Conservation (phyloP, 225 moss, liverwort and hornwort species). For the Bryoerythrophyllum caledonicum region DNA sequence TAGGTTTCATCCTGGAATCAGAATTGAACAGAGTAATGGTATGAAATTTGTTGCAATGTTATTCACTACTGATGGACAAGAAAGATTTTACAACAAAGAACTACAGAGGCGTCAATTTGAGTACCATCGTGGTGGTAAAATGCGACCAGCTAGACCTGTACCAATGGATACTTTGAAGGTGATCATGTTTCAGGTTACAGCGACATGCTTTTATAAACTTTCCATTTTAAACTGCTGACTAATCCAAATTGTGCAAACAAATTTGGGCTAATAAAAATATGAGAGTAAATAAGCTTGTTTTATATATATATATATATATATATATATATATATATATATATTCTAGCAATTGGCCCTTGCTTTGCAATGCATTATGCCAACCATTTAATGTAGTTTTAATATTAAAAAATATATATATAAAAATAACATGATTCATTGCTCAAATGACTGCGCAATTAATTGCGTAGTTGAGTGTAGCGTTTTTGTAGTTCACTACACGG, state of each 20-base stretch:
- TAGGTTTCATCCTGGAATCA: neutral
- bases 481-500: too few relatives aligned
- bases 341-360: too few relatives aligned
- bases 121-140: constrained; percentile 34
- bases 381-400: too few relatives aligned
- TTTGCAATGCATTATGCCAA: too few relatives aligned
- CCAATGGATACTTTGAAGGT: constrained; percentile 17
- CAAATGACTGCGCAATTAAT: too few relatives aligned
- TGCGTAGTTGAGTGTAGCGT: too few relatives aligned
- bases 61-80: constrained; percentile 44
- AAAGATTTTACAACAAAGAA: constrained; percentile 48
- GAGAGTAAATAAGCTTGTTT: neutral
- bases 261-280: neutral
- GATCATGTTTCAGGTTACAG: constrained; percentile 43
- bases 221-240: neutral
- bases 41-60: neutral
- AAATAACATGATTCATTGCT: too few relatives aligned
- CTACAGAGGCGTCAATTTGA: constrained; percentile 43
- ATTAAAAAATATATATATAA: too few relatives aligned
- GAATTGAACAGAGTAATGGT: neutral
- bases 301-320: too few relatives aligned
- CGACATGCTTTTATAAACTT: neutral
- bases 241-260: neutral
- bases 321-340: too few relatives aligned
- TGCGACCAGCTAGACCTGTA: constrained; percentile 34